Evolutionary conservation across 192 early-diverging fungal species (phyloP).

Genomic region (Chytriomyces confervae): DNA sequence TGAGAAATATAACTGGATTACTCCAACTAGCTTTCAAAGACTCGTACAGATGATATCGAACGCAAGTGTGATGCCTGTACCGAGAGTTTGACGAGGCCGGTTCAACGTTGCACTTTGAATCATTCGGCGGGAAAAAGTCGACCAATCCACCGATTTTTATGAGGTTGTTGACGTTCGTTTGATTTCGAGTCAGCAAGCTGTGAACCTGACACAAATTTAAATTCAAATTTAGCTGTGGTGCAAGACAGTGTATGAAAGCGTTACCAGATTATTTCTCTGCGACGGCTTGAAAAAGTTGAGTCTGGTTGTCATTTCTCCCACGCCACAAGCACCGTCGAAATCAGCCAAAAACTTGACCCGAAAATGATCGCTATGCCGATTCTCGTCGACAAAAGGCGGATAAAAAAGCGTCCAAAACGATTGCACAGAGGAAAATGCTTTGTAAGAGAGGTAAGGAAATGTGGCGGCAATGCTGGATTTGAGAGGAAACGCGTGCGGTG

Average conservation of each 20-base stretch:
- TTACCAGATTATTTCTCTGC: conserved; percentile 24
- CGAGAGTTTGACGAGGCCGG: not conserved
- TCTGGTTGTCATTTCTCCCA: not conserved
- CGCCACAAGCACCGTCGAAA: not conserved
- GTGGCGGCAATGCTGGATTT: not conserved
- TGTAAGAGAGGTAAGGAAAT: not conserved
- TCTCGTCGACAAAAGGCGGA: conserved; percentile 2
- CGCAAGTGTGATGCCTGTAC: conserved; percentile 9
- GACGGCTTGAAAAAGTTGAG: conserved; percentile 22
- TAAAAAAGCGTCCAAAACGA: not conserved
- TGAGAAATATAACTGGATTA: not conserved
- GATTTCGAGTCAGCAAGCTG: conserved; percentile 3
- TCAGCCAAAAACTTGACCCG: not conserved
- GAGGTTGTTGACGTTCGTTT: conserved; percentile 2
- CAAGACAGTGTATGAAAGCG: not conserved
- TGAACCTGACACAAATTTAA: not conserved
- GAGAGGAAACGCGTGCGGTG: not conserved
- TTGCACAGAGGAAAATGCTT: not conserved
- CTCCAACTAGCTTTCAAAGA: not conserved
- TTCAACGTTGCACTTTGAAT: not conserved
- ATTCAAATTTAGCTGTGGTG: not conserved
- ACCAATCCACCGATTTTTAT: not conserved
- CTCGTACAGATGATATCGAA: conserved; percentile 17
- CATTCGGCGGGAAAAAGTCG: conserved; percentile 8
- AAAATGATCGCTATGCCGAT: conserved; percentile 12